Base-by-base conservation (phyloP, 176 grass and related monocot species). In the Carex kokanica region DNA sequence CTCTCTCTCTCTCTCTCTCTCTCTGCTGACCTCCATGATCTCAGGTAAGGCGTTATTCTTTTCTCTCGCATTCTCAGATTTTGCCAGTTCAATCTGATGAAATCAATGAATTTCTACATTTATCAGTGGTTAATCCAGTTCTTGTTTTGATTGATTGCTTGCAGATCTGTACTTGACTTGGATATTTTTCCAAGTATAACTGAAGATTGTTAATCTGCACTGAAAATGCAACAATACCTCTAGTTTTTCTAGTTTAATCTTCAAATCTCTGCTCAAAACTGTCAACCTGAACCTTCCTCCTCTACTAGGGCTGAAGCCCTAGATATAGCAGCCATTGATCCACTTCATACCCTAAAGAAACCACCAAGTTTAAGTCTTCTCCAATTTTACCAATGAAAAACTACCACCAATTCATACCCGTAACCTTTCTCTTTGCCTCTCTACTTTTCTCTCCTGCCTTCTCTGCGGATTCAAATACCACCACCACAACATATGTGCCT, bases 401-500 rank as follows among this genome's bases (percentile, higher is more conserved):
- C 56, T 27, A 56, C 53, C 53, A 75, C 36, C 40, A 75, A 21
- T 23, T 62, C 3, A 40, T 60, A 34, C 27, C 36, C 8, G n/a
- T 75, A 59, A 18, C 36, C 54, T 38, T 12, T 60, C 56, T 79
- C 15, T 58, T 79, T 60, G 29, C 18, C 78, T 40, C 32, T 60
- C 36, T 58, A 15, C n/a, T 80, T 52, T 18, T 60, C 23, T 62
- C 55, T 34, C 51, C 78, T 38, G 25, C 10, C 56, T 21, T 80
- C 24, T 38, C 78, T 20, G 78, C 55, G 10, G 54, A 58, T 12
- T 60, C 78, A n/a, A 80, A 80, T 56, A 20, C 78, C 78, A 80
- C 74, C 20, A 72, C 36, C 71, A 49, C 45, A 2, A 40, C 88
- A 62, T 97, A 93, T 69, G 64, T 77, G 61, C 94, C 87, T 14